Conservation (phyloP, 2,329 filamentous ascomycete genomes). For the Bisporella sp. region DNA sequence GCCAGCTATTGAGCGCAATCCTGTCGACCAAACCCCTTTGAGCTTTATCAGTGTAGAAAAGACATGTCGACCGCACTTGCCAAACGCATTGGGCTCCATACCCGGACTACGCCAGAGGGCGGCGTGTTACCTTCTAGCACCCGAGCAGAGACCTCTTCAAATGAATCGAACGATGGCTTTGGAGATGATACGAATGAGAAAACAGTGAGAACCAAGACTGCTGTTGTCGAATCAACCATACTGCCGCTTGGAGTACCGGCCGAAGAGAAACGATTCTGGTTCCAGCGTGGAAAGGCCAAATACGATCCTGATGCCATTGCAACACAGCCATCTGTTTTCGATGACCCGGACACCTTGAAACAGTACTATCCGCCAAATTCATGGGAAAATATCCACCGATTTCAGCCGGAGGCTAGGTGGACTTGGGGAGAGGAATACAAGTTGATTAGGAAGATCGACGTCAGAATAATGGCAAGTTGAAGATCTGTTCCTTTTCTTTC, state of each 20-base stretch:
- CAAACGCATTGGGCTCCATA: too few species aligned
- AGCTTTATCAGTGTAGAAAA: too few species aligned
- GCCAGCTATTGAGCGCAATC: too few species aligned
- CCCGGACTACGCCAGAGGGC: too few species aligned
- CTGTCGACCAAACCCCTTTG: too few species aligned
- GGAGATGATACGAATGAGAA: too few species aligned
- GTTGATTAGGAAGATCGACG: conserved; percentile 20
- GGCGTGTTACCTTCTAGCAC: too few species aligned
- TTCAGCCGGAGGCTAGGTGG: conserved; percentile 21
- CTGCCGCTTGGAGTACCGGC: conserved; percentile 12
- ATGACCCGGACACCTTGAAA: conserved; percentile 18
- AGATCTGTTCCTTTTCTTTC: neutral
- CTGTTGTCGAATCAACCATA: neutral
- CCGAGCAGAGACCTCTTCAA: too few species aligned
- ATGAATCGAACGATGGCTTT: too few species aligned
- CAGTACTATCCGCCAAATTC: conserved; percentile 17
- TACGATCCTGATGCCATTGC: conserved; percentile 20
- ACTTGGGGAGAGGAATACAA: conserved; percentile 21
- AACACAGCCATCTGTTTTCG: conserved; percentile 20
- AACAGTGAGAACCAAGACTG: too few species aligned
- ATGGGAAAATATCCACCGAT: conserved; percentile 21
- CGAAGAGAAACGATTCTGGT: conserved; percentile 18
- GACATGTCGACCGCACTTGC: too few species aligned
- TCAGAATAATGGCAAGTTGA: conserved; percentile 25
- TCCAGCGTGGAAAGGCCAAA: conserved; percentile 11